Evolutionary conservation across 169 alveolate species (phyloP), one percentile per base, ranked within the genome.

Genomic region (Plasmodium ovale): DNA sequence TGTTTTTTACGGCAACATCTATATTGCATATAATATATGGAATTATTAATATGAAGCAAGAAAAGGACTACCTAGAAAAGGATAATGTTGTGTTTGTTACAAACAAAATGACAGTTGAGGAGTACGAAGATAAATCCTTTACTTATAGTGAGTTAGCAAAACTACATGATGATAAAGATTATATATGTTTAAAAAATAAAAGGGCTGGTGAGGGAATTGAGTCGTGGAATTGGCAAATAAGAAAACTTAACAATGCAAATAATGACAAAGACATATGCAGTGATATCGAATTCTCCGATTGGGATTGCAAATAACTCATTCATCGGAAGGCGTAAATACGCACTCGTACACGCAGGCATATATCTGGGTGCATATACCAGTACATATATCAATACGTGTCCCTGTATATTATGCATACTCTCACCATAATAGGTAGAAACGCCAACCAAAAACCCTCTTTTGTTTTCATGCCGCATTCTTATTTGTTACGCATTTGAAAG

Each of bases 221-320:
- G 29, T 94, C 95, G 33, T 93, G 96, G 96, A 93, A 93, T 59
- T 93, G 96, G 96, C 96, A 93, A 71, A 70, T 88, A 39, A 72
- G 96, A 47, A 90, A 88, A 65, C 23, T 89, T 3, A 51, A 89
- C 51, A 69, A 84, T 16, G 87, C 33, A 47, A 62, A 67, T 4
- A 33, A 23, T 53, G 89, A 74, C 23, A 37, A 37, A 51, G 68
- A 79, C 31, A 58, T 79, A 23, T 79, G 89, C n/a, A 79, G 89
- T 79, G 89, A 79, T 51, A 79, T 79, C 19, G 89, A 79, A 65
- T 51, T 79, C 51, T 64, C 84, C 1, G 82, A 53, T 31, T 44
- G 6, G 23, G 89, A 54, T 33, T 54, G 65, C 27, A 64, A 47
- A 9, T 74, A 10, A 74, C 19, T 6, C 42, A 23, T n/a, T n/a